Conservation (phyloP, 2,329 filamentous ascomycete species). For the Seiridium unicorne region DNA sequence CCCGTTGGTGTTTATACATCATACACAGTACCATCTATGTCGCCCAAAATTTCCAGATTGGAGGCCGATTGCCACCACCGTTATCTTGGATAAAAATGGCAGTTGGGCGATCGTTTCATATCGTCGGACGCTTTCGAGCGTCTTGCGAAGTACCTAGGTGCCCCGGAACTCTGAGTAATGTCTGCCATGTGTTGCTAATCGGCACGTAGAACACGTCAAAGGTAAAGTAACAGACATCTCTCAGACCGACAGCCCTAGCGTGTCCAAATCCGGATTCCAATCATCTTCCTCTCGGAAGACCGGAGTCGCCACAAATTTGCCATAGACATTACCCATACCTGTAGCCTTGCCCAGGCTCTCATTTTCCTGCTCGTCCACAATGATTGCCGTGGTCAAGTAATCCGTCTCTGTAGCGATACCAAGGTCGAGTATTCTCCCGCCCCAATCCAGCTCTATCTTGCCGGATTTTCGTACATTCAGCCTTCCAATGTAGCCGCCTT, state of each 20-base stretch:
- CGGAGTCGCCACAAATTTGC: constrained; percentile 59
- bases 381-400: constrained; percentile 58
- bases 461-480: constrained; percentile 61
- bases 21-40: too few relatives aligned
- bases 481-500: constrained; percentile 59
- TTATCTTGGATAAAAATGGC: too few relatives aligned
- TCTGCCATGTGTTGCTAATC: too few relatives aligned
- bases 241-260: constrained; percentile 1
- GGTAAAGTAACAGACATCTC: background rate
- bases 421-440: constrained; percentile 54
- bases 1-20: too few relatives aligned
- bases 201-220: background rate
- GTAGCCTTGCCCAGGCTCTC: constrained; percentile 51
- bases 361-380: constrained; percentile 55
- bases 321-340: constrained; percentile 63
- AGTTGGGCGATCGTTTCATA: too few relatives aligned
- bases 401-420: constrained; percentile 48
- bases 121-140: too few relatives aligned
- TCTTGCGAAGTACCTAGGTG: too few relatives aligned
- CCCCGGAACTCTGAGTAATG: too few relatives aligned
- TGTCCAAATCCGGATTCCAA: constrained; percentile 44
- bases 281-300: constrained; percentile 58
- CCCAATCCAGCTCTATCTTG: constrained; percentile 62
- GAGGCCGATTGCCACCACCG: too few relatives aligned
- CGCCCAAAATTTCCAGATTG: too few relatives aligned